Percentiles rank a stretch among this genome's conserved stretches.
These are phyloP conservation scores for Leccinum rimulosum DNA, from an alignment of 768 basidiomycete species.

Conservation along the genomic window DNA sequence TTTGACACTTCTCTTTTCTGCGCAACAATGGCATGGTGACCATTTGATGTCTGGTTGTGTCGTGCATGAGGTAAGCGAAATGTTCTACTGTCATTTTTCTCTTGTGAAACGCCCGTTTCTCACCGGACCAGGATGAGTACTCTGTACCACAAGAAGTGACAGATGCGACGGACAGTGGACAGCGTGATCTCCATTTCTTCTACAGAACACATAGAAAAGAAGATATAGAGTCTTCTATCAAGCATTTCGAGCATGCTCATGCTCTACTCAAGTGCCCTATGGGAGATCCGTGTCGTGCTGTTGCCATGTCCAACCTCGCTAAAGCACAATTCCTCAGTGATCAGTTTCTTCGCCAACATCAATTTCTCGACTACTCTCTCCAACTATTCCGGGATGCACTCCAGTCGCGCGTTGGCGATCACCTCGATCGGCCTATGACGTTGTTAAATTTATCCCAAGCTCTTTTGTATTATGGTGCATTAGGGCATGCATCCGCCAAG, in stretches of 20 bases:
- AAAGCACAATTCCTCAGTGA: not conserved
- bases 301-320: conserved; percentile 8
- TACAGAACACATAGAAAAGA: too few species aligned
- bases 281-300: too few species aligned
- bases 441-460: not conserved
- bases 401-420: not conserved
- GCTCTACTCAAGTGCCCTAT: too few species aligned
- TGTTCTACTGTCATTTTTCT: not conserved
- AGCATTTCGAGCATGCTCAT: not conserved
- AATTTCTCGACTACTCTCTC: not conserved
- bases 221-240: not conserved
- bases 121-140: too few species aligned
- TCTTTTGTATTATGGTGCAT: conserved; percentile 1
- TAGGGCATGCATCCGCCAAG: not conserved
- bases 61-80: not conserved
- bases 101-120: too few species aligned
- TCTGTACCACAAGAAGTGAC: not conserved
- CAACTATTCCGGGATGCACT: conserved; percentile 10
- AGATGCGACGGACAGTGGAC: not conserved
- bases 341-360: not conserved
- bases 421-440: conserved; percentile 9
- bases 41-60: not conserved
- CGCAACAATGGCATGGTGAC: not conserved
- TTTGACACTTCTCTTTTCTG: not conserved
- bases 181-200: too few species aligned